These are phyloP conservation scores for Trametes villosa DNA, from an alignment of 768 basidiomycete genomes.

Conservation along the genomic window DNA sequence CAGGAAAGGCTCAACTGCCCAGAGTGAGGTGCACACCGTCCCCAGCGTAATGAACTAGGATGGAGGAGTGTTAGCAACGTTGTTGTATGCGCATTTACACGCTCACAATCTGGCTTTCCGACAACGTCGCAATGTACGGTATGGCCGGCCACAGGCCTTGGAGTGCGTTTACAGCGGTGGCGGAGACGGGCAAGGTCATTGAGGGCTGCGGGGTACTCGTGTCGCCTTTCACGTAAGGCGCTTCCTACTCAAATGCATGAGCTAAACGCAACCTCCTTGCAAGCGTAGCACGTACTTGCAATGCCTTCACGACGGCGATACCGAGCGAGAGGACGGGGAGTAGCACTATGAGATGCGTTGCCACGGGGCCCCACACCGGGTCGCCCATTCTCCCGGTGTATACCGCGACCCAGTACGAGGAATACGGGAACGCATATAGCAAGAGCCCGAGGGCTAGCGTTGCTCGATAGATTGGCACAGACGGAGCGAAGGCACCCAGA, in stretches of 20 bases:
- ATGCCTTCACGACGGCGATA: conserved; percentile 47
- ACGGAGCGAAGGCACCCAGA: conserved; percentile 40
- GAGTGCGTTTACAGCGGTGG: conserved; percentile 32
- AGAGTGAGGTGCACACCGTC: conserved; percentile 16
- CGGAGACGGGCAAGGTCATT: conserved; percentile 32
- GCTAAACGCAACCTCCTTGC: not conserved
- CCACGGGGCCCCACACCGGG: conserved; percentile 59
- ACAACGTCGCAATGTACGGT: conserved; percentile 9
- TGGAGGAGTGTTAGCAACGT: not conserved
- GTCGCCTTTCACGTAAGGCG: conserved; percentile 19
- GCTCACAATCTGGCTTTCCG: conserved; percentile 20
- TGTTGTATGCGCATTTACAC: not conserved
- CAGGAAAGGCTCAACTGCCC: conserved; percentile 23
- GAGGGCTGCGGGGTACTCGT: conserved; percentile 25
- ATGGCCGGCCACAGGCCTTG: conserved; percentile 33
- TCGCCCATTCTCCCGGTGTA: conserved; percentile 58
- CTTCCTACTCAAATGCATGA: conserved; percentile 15
- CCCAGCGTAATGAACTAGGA: conserved; percentile 25
- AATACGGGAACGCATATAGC: conserved; percentile 54
- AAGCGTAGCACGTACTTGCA: conserved; percentile 40
- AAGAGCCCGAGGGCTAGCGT: conserved; percentile 44
- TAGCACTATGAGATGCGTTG: conserved; percentile 60
- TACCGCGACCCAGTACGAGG: conserved; percentile 69
- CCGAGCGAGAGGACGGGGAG: conserved; percentile 60
- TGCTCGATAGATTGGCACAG: conserved; percentile 37